These are phyloP conservation scores for Dissophora globulifera DNA, from an alignment of 192 early-diverging fungal species.

Conservation along the genomic window DNA sequence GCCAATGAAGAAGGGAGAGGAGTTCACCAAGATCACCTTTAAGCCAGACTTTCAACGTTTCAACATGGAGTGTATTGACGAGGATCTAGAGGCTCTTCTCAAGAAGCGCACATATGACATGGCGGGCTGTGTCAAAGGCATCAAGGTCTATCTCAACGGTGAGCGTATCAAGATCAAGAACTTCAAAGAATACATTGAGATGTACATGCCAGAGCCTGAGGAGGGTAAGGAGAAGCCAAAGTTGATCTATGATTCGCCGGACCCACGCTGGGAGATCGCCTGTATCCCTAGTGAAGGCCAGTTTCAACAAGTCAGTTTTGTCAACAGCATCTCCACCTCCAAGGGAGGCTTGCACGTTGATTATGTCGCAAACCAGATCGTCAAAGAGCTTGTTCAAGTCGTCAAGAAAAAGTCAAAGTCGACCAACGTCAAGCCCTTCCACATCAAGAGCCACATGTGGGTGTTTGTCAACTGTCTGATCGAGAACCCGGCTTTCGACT, in stretches of 20 bases:
- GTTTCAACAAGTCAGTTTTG: conserved; percentile 96
- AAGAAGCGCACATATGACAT: conserved; percentile 95
- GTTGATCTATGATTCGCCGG: conserved; percentile 80
- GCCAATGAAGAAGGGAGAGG: conserved; percentile 69
- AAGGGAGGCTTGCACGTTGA: conserved; percentile 94
- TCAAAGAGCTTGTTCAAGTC: conserved; percentile 70
- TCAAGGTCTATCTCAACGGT: conserved; percentile 92
- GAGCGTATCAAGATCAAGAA: conserved; percentile 81
- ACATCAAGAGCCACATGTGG: conserved; percentile 91
- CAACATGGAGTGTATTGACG: conserved; percentile 86
- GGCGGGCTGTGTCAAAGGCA: conserved; percentile 84
- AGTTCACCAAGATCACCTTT: conserved; percentile 94
- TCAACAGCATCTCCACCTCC: conserved; percentile 95
- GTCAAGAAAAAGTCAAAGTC: conserved; percentile 82
- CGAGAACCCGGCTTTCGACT: conserved; percentile 95
- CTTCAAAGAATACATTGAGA: conserved; percentile 91
- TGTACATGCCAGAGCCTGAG: conserved; percentile 65
- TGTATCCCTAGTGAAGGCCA: conserved; percentile 94
- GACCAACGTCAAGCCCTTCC: conserved; percentile 77
- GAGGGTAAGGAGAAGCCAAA: conserved; percentile 52
- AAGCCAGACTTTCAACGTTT: conserved; percentile 94
- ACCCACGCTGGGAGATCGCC: conserved; percentile 93
- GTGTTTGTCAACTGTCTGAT: conserved; percentile 95
- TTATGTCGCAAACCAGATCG: conserved; percentile 85
- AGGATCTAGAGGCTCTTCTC: conserved; percentile 86